A percentile compares a stretch with the other conserved stretches of the same genome.
phyloP scores from a whole-genome alignment of 148 eudicot species.

The Dysphania ambrosioides region DNA sequence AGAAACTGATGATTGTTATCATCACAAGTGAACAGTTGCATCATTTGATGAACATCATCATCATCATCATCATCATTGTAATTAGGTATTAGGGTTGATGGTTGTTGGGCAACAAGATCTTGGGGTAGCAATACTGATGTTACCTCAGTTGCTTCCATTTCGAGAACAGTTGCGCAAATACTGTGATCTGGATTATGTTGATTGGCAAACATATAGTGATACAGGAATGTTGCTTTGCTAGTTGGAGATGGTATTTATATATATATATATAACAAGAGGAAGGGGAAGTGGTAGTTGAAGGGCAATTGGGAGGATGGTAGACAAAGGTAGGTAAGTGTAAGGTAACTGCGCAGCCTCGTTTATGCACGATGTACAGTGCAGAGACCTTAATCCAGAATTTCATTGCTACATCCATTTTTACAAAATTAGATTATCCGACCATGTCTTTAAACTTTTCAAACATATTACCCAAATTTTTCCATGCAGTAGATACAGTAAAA shows the following conservation, averaged over 20 bases:
- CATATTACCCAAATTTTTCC: no score
- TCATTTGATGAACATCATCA: constrained; percentile 21
- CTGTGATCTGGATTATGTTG: not conserved
- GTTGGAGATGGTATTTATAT: not conserved
- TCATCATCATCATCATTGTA: constrained; percentile 4
- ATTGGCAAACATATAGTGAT: no score
- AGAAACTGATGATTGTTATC: no score
- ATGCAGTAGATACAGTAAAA: no score
- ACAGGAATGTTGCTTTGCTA: not conserved
- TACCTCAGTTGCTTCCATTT: constrained; percentile 9
- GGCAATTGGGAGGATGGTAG: constrained; percentile 15
- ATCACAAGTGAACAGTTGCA: not conserved
- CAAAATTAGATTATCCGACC: no score
- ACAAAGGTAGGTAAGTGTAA: constrained; percentile 25
- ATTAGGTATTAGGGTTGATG: constrained; percentile 25
- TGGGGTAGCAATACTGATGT: constrained; percentile 1
- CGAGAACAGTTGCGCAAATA: not conserved
- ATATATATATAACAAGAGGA: no score
- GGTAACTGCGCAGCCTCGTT: constrained; percentile 9
- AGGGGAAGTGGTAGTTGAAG: constrained; percentile 1
- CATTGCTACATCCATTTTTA: no score
- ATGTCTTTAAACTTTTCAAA: no score
- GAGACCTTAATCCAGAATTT: no score
- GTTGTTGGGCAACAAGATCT: constrained; percentile 11
- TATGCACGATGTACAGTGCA: constrained; percentile 9